A percentile compares a stretch with the other conserved stretches of the same genome.
Conservation (phyloP, 306 rosid species). For the Vicia faba region DNA sequence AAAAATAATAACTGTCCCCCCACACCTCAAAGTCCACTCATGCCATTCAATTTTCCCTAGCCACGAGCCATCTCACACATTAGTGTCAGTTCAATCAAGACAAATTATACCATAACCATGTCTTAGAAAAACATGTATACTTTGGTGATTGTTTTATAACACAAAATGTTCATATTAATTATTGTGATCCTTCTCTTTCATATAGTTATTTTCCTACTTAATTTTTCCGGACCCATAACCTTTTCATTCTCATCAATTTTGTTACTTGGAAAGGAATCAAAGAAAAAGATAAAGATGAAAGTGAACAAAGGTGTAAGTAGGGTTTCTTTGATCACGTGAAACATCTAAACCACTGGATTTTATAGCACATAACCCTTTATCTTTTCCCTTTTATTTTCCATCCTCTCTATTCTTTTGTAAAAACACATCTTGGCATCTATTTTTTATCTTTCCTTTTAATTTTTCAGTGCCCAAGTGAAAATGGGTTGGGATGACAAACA, state of each 20-base stretch:
- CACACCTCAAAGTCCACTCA: neutral
- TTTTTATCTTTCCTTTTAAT: constrained; percentile 10
- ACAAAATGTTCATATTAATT: neutral
- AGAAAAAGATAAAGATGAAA: constrained; percentile 36
- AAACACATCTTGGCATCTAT: constrained; percentile 28
- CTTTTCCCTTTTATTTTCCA: neutral
- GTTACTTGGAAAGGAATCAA: constrained; percentile 26
- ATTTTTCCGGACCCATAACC: constrained; percentile 22
- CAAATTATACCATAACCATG: neutral
- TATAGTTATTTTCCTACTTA: neutral
- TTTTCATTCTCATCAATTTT: neutral
- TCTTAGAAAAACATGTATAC: neutral
- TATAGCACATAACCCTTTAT: constrained; percentile 17
- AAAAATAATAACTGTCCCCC: neutral
- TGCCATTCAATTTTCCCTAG: neutral
- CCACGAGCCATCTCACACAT: neutral
- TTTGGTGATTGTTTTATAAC: neutral
- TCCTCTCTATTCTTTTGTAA: constrained; percentile 14
- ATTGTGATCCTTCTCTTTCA: neutral
- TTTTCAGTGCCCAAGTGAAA: constrained; percentile 39
- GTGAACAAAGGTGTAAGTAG: constrained; percentile 21
- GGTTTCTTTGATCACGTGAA: constrained; percentile 52
- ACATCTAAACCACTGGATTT: constrained; percentile 32
- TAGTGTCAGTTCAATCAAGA: neutral
- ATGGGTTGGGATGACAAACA: neutral